phyloP scores from a whole-genome alignment of 352 stramenopile species.

The Pythium rhizo-oryzae region DNA sequence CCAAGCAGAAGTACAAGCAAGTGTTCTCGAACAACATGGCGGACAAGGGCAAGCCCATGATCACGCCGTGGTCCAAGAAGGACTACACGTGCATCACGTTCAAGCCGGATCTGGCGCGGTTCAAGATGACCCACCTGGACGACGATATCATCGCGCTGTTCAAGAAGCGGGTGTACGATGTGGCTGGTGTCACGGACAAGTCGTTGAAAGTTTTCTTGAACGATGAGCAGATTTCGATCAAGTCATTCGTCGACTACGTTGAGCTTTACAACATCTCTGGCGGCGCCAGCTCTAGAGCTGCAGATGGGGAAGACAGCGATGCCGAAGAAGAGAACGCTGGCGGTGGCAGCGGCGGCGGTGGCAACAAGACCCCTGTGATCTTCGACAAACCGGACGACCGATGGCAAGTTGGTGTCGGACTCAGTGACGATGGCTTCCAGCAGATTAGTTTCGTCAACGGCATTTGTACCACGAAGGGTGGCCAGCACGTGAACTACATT shows the following conservation, averaged over 20 bases:
- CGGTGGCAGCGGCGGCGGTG: constrained; percentile 33
- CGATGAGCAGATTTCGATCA: constrained; percentile 90
- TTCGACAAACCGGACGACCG: constrained; percentile 93
- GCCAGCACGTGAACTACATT: constrained; percentile 96
- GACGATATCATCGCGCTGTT: constrained; percentile 96
- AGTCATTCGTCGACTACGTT: constrained; percentile 95
- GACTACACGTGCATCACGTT: constrained; percentile 98
- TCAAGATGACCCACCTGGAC: constrained; percentile 93
- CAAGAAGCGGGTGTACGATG: constrained; percentile 97
- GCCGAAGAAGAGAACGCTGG: constrained; percentile 18
- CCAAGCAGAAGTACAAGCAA: constrained; percentile 94
- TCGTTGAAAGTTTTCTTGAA: constrained; percentile 95
- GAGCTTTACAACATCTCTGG: constrained; percentile 81
- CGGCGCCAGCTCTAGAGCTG: constrained; percentile 31
- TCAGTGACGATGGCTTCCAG: constrained; percentile 94
- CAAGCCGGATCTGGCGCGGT: constrained; percentile 93
- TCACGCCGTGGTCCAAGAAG: constrained; percentile 80
- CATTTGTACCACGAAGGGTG: constrained; percentile 96
- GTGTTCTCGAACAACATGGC: constrained; percentile 95
- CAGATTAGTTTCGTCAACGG: constrained; percentile 98
- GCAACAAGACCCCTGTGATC: constrained; percentile 60
- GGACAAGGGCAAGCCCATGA: constrained; percentile 84
- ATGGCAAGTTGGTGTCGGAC: constrained; percentile 94
- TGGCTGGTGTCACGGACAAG: constrained; percentile 95
- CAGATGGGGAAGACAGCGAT: constrained; percentile 34